Evolutionary conservation across 2,329 filamentous ascomycete genomes (phyloP).

Genomic region (Fonsecaea erecta): DNA sequence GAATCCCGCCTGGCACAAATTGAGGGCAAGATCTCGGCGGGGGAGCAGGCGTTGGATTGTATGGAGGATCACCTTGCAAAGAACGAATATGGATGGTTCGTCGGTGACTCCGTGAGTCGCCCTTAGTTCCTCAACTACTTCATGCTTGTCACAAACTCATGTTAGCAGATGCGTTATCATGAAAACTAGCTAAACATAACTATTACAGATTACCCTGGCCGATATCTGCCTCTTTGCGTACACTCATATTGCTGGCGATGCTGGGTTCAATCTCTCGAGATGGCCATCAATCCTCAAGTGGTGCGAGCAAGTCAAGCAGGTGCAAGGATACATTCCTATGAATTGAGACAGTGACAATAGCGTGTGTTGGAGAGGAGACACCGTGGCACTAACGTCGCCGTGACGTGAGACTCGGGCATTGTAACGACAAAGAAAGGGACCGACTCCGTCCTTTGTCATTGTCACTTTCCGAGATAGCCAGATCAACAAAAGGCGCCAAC

Average conservation of each 20-base stretch:
- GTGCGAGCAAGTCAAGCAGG: constrained; percentile 8
- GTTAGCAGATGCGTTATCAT: background rate
- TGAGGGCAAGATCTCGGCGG: constrained; percentile 37
- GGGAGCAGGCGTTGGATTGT: constrained; percentile 11
- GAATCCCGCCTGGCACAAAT: constrained; percentile 47
- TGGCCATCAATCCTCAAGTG: constrained; percentile 18
- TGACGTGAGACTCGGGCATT: background rate
- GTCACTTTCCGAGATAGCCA: background rate
- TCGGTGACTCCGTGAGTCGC: constrained; percentile 7
- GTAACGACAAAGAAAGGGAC: background rate
- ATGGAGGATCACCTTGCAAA: constrained; percentile 21
- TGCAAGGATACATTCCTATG: constrained; percentile 10
- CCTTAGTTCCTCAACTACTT: background rate
- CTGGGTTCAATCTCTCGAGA: constrained; percentile 16
- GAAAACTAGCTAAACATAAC: background rate
- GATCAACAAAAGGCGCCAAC: background rate
- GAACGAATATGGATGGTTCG: constrained; percentile 19
- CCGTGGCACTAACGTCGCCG: background rate
- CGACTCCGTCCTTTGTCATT: background rate
- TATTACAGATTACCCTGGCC: constrained; percentile 8
- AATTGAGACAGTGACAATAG: background rate
- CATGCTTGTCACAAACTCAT: background rate
- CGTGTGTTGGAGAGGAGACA: background rate
- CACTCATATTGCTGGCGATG: constrained; percentile 18
- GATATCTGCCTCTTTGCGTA: constrained; percentile 26